Evolutionary conservation across 2,329 filamentous ascomycete genomes (phyloP), one percentile per base, ranked within the genome.

Genomic region (Colletotrichum sp.): DNA sequence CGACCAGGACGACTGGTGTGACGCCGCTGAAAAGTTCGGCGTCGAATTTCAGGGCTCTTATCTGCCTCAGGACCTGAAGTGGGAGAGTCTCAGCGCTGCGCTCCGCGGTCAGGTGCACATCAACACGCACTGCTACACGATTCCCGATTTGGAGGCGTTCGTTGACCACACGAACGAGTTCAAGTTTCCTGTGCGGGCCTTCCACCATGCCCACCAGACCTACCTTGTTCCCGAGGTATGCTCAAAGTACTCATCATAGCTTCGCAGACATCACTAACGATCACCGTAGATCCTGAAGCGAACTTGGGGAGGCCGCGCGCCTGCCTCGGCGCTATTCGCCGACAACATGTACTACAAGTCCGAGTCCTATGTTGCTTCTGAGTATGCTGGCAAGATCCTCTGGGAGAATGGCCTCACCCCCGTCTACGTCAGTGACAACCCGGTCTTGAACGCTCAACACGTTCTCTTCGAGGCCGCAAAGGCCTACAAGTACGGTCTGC

Each of bases 321-420:
- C 89, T n/a, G 89, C 88, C 5, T 89, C 87, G 18, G 93, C 90
- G n/a, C 84, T 94, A 5, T 94, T 94, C 78, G 92, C 93, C 12
- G 92, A 94, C 80, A 93, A 92, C 80, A 94, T 94, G 91, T 93
- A 90, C 81, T 94, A 94, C 87, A 94, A 94, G 83, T 87, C 89
- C 2, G 93, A 94, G 83, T 85, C 92, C 0, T 93, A 93, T 78
- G 85, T 90, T 6, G 93, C 89, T 1, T 93, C 91, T 13, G 91
- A 94, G 80, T 90, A 90, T 75, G 92, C 93, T 3, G 93, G 92
- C 30, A 94, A 93, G 80, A 87, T 91, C 6, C 87, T 94, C 0
- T 91, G 91, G 78, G 92, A 94, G 26, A 88, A 90, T 71, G 92
- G 91, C 30, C 86, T 94, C 36, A 93, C 92, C 0, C 88, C 92